Evolutionary conservation across 768 basidiomycete species (phyloP).

Genomic region (Lentinula sp.): DNA sequence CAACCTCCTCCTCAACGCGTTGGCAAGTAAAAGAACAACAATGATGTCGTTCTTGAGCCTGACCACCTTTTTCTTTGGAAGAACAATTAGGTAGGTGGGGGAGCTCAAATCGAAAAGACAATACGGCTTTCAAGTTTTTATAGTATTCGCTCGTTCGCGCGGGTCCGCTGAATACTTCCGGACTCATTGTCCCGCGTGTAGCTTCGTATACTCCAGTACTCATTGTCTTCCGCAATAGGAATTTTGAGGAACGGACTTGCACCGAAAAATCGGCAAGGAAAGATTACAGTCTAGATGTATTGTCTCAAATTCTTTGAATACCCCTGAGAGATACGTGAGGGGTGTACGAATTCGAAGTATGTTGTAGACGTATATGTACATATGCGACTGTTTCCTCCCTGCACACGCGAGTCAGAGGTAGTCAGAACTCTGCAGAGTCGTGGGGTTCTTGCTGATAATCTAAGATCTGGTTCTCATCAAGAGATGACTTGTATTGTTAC

Average conservation of each 20-base stretch:
- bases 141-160: constrained; percentile 26
- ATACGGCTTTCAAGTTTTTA: constrained; percentile 49
- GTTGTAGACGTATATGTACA: background rate
- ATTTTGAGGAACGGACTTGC: constrained; percentile 10
- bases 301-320: constrained; percentile 24
- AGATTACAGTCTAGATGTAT: constrained; percentile 16
- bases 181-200: constrained; percentile 11
- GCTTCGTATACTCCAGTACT: background rate
- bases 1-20: constrained; percentile 21
- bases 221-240: background rate
- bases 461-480: background rate
- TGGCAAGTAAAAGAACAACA: constrained; percentile 25
- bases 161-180: constrained; percentile 29
- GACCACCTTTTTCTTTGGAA: constrained; percentile 32
- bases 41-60: constrained; percentile 31
- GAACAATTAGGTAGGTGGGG: constrained; percentile 63
- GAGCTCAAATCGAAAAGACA: constrained; percentile 52
- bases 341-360: background rate
- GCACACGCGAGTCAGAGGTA: background rate
- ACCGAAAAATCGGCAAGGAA: constrained; percentile 25
- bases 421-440: background rate
- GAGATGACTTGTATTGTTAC: background rate
- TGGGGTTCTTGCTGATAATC: background rate
- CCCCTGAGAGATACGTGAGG: background rate
- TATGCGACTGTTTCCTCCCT: background rate